Base-by-base conservation (phyloP, 2,329 filamentous ascomycete species). In the Hypocreales sp. region DNA sequence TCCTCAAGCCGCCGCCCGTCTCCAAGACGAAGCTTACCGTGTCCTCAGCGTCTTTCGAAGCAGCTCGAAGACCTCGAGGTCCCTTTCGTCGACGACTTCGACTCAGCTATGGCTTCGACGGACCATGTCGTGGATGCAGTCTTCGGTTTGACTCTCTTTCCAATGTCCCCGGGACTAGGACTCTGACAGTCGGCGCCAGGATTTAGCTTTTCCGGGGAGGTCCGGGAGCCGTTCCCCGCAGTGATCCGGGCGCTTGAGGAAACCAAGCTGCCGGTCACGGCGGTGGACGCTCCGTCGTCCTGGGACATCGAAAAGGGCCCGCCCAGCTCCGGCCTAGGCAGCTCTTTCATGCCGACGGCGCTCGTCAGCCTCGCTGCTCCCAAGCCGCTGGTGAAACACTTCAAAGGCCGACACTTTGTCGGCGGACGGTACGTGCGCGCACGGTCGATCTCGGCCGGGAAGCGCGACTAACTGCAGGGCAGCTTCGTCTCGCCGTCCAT, bases 261-360 rank as follows among this genome's bases (percentile, higher is more conserved):
- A 22, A 78, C 79, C 5, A 65, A 65, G 15, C 45, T 90, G 7
- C 80, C 84, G 0, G 79, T 95, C 0, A 76, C 90, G 3, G 79
- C 83, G 3, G 81, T 98, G 14, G 90, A 98, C 55, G 84, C 82
- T 6, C 90, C 90, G 1, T 92, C 82, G 18, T 90, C 81, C 2
- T 98, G 90, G 90, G 74, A 90, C 50, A 92, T 98, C 31, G 81
- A 93, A 45, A 60, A 63, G 8, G 90, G 90, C 0, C 87, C 87
- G 7, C 84, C 86, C 8, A 56, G 62, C 28, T 69, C 73, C 2
- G 87, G 83, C 0, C 65, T 81, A 0, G 87, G 84, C 1, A 77
- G 76, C 42, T 72, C 64, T 5, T 95, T 92, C 45, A 74, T 80
- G 57, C 90, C 90, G 37, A 61, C 66, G 19, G 74, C 76, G 13